These are phyloP conservation scores for Bacidia gigantensis DNA, from an alignment of 495 filamentous ascomycete species.

Conservation along the genomic window DNA sequence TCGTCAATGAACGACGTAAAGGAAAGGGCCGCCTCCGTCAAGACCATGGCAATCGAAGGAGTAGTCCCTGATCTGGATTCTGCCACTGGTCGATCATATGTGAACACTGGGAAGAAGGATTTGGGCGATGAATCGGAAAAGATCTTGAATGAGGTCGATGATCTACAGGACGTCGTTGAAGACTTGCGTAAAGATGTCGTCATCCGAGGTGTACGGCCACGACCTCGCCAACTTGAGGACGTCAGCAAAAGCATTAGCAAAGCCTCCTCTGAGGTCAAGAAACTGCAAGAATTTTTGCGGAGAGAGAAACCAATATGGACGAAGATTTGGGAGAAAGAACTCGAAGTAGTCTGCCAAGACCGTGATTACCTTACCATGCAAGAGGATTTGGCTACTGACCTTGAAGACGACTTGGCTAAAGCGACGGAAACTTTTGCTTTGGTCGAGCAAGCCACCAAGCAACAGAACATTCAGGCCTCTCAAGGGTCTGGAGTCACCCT, in stretches of 20 bases:
- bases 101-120: constrained; percentile 70
- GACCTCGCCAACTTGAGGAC: constrained; percentile 77
- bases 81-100: constrained; percentile 66
- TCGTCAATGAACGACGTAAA: constrained; percentile 73
- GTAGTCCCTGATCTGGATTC: constrained; percentile 49
- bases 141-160: constrained; percentile 81
- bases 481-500: constrained; percentile 27
- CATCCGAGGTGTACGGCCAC: constrained; percentile 74
- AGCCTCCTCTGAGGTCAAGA: constrained; percentile 78
- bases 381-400: constrained; percentile 81
- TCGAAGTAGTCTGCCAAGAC: constrained; percentile 88
- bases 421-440: constrained; percentile 82
- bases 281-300: constrained; percentile 83
- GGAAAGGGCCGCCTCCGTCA: constrained; percentile 65
- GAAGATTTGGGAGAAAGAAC: constrained; percentile 95
- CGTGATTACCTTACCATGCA: constrained; percentile 86
- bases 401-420: constrained; percentile 91
- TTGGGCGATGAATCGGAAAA: constrained; percentile 74
- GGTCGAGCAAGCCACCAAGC: constrained; percentile 91
- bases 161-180: constrained; percentile 90
- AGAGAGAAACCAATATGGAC: constrained; percentile 91
- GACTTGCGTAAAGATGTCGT: constrained; percentile 97
- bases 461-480: constrained; percentile 67
- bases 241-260: constrained; percentile 76
- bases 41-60: constrained; percentile 55